Evolutionary conservation across 176 grass and related monocot species (phyloP).

Genomic region (Canna indica): DNA sequence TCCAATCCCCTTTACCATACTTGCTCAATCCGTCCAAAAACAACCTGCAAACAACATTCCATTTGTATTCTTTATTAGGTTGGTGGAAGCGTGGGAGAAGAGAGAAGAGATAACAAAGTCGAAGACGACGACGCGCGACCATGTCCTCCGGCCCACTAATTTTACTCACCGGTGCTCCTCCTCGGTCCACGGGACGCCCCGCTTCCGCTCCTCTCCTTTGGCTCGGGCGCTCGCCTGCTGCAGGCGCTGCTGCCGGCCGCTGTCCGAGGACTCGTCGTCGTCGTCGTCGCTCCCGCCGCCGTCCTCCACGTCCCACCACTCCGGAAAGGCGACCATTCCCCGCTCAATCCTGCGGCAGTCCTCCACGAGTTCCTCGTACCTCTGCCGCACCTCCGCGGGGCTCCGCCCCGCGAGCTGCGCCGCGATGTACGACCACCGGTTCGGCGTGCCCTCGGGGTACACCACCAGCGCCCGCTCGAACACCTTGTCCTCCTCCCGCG

Average conservation of each 20-base stretch:
- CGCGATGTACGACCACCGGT: constrained; percentile 57
- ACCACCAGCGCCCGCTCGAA: constrained; percentile 70
- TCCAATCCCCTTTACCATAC: constrained; percentile 4
- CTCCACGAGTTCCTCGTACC: constrained; percentile 57
- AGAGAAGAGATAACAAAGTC: background rate
- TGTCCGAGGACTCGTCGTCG: background rate
- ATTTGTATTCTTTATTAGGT: background rate
- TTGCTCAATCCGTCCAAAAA: constrained; percentile 4
- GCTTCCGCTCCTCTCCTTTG: constrained; percentile 31
- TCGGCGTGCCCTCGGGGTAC: constrained; percentile 43
- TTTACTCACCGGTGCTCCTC: constrained; percentile 59
- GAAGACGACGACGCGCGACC: background rate
- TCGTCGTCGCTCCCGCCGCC: background rate
- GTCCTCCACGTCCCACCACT: constrained; percentile 28
- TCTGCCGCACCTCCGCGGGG: constrained; percentile 40
- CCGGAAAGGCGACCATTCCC: constrained; percentile 44
- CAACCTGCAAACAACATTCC: background rate
- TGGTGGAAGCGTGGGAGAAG: background rate
- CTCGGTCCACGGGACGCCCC: constrained; percentile 66
- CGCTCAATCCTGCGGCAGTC: constrained; percentile 71
- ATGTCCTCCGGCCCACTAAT: background rate
- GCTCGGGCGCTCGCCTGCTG: background rate
- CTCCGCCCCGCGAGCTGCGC: constrained; percentile 38
- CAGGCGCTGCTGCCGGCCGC: background rate
- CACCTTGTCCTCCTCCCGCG: constrained; percentile 69